These are phyloP conservation scores for Suillus clintonianus DNA, from an alignment of 768 basidiomycete species.

Conservation along the genomic window DNA sequence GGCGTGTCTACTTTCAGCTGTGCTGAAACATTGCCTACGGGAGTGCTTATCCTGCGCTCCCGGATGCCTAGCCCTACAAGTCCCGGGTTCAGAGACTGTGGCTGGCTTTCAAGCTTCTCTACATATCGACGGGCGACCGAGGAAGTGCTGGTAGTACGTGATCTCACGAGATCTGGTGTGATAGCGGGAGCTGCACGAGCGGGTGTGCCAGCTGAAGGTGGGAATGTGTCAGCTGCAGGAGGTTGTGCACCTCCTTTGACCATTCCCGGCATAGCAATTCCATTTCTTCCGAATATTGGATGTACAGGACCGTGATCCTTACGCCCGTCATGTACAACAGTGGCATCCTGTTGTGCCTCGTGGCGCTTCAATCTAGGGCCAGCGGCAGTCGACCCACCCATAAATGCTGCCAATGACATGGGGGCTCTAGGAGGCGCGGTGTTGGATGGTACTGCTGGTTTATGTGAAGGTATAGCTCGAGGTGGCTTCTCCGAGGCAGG, in stretches of 20 bases:
- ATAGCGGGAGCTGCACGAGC: slow-evolving; percentile 5
- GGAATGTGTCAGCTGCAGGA: slow-evolving; percentile 7
- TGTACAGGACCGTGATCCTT: slow-evolving; percentile 55
- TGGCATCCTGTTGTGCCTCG: slow-evolving; percentile 68
- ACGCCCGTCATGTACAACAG: slow-evolving; percentile 69
- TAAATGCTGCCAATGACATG: slow-evolving; percentile 79
- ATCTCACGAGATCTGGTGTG: slow-evolving; percentile 19
- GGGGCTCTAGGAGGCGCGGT: slow-evolving; percentile 38
- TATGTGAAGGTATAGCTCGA: slow-evolving; percentile 15
- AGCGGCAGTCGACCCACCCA: slow-evolving; percentile 68
- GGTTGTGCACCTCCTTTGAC: slow-evolving; percentile 20
- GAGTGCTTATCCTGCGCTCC: slow-evolving; percentile 55
- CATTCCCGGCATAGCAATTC: slow-evolving; percentile 79
- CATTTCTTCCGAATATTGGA: slow-evolving; percentile 75
- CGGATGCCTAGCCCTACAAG: slow-evolving; percentile 31
- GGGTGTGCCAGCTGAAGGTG: slow-evolving; percentile 5
- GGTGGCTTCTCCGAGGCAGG: slow-evolving; percentile 4
- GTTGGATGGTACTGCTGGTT: slow-evolving; percentile 10
- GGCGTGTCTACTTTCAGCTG: slow-evolving; percentile 21
- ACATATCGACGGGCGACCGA: slow-evolving; percentile 34
- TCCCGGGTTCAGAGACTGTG: slow-evolving; percentile 35
- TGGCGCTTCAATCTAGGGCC: slow-evolving; percentile 75
- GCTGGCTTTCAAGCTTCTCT: slow-evolving; percentile 40
- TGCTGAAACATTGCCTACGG: slow-evolving; percentile 22
- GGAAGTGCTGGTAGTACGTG: slow-evolving; percentile 38